Evolutionary conservation across 2,329 filamentous ascomycete genomes (phyloP), one percentile per base, ranked within the genome.

Genomic region (Paraphaeosphaeria minitans): DNA sequence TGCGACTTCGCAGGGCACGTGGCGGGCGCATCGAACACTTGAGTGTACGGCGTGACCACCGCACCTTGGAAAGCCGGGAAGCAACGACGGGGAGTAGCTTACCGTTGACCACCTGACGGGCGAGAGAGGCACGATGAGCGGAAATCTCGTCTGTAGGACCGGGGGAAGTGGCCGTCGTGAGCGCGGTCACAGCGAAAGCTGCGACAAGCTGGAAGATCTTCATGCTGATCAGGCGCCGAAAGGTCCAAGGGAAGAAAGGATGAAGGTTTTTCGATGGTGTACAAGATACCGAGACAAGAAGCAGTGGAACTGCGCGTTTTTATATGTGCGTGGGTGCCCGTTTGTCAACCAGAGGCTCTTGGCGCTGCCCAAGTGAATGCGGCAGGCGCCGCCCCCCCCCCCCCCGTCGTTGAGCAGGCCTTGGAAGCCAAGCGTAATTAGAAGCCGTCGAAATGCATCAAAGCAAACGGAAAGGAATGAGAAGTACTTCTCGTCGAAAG

Each of bases 141-240:
- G 33, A 33, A 16, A 1, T 16, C 5, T 50, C 47, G 13, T 13
- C 14, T 8, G 8, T 29, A 16, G 43, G 22, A 19, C 12, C 27
- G 12, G 29, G 31, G 27, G 48, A 19, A 35, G 29, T 27, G 35
- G 35, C 49, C 31, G 42, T 35, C 19, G 42, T 31, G 49, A 54
- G 13, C n/a, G 49, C 56, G 13, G 49, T 22, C 2, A 42, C 13
- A 13, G 43, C 35, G 19, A 35, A 4, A 16, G 24, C 49, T 14
- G 29, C 14, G 12, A 45, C 24, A 42, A 58, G 49, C 33, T 37
- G 41, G 31, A 53, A 22, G 45, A 58, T 50, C 56, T 58, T 53
- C 56, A 54, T 58, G 33, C 10, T 56, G 37, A 50, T 31, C 8
- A 16, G 39, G 16, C 4, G 43, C 33, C 16, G 21, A 31, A 31